Evolutionary conservation across 2,329 filamentous ascomycete genomes (phyloP).

Genomic region (Atkinsonella texensis): DNA sequence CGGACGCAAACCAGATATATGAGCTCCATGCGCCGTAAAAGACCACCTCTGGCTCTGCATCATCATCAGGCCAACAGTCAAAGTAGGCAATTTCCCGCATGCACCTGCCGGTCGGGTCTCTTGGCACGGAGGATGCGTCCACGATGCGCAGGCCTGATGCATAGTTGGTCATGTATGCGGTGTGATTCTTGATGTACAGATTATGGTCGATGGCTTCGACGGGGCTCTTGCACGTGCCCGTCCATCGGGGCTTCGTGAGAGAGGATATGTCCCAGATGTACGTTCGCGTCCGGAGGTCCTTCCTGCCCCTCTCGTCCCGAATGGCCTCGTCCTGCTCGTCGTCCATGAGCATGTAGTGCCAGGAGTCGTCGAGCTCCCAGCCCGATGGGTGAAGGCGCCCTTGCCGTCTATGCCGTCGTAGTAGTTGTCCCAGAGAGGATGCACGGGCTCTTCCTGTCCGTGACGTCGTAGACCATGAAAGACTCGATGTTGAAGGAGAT

Average conservation of each 20-base stretch:
- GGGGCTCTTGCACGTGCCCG: constrained; percentile 27
- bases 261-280: constrained; percentile 36
- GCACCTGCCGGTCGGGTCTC: constrained; percentile 25
- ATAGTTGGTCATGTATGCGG: constrained; percentile 34
- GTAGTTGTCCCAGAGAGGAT: constrained; percentile 38
- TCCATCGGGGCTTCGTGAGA: constrained; percentile 26
- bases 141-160: constrained; percentile 31
- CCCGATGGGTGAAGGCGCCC: constrained; percentile 43
- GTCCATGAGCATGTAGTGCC: constrained; percentile 33
- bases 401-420: constrained; percentile 30
- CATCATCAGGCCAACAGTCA: constrained; percentile 35
- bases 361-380: constrained; percentile 32
- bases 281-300: constrained; percentile 25
- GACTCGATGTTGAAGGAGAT: constrained; percentile 40
- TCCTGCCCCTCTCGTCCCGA: constrained; percentile 17
- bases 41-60: constrained; percentile 17
- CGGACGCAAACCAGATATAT: constrained; percentile 32
- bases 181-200: constrained; percentile 29
- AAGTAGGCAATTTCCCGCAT: constrained; percentile 33
- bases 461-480: constrained; percentile 32
- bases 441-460: constrained; percentile 29
- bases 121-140: constrained; percentile 18
- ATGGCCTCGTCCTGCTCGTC: constrained; percentile 40
- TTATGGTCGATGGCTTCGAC: constrained; percentile 32
- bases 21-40: constrained; percentile 31